Evolutionary conservation across 768 basidiomycete genomes (phyloP), one percentile per base, ranked within the genome.

Genomic region (Harrya chromipes): DNA sequence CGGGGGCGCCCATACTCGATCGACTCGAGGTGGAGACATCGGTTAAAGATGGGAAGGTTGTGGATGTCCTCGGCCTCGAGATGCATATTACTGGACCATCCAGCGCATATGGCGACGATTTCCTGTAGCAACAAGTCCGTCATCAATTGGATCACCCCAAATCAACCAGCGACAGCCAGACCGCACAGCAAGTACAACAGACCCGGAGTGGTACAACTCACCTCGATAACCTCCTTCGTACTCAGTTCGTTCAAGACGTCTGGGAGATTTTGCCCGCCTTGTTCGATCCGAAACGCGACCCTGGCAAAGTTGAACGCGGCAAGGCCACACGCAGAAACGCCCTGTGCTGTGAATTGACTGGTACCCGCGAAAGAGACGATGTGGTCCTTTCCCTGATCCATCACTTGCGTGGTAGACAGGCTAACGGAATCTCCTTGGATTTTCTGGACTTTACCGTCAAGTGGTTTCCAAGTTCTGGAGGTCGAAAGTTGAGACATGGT

Each of bases 281-380:
- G 41, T 9, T 63, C 59, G 23, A 63, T 54, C n/a, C 57, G 61
- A 29, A 83, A 73, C 9, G 75, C 69, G 7, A 81, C 56, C 45
- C 82, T 72, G 11, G 78, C 81, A 52, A 82, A 84, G 59, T 86
- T 85, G 59, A 86, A 64, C 2, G 81, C 79, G 20, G 85, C 84
- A 21, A 87, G 71, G 16, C 85, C 85, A 52, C 84, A 87, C 3
- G 83, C 75, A 36, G 84, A 79, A 26, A 68, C 56, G 4, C 66
- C 64, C 21, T 52, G 66, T 11, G 73, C 70, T n/a, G 65, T 66
- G 50, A 84, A 86, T 54, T 85, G 84, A 39, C 83, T 78, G 12
- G 78, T 74, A 16, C 82, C 79, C 6, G 58, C 63, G 52, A 76
- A 73, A 2, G 76, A 79, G 34, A 79, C 70, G 31, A 78, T 67